Evolutionary conservation across 139 green algal genomes (phyloP).

Genomic region (Edaphochlamys debaryana): DNA sequence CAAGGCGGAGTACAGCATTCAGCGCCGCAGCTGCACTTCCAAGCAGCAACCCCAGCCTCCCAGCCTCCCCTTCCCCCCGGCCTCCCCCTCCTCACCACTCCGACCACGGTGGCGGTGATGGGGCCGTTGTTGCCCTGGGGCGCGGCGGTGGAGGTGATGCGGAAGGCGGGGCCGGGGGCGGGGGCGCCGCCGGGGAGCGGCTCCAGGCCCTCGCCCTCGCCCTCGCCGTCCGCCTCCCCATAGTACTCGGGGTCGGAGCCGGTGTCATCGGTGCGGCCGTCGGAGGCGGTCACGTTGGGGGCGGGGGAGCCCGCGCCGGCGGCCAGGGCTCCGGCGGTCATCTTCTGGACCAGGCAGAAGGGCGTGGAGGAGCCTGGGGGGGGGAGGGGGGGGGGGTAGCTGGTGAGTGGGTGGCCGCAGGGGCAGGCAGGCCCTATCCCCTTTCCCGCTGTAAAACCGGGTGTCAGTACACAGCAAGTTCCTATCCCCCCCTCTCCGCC

Average conservation of each 20-base stretch:
- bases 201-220: background rate
- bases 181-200: background rate
- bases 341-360: slow-evolving; percentile 31
- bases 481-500: background rate
- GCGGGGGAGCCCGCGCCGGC: background rate
- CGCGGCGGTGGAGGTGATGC: slow-evolving; percentile 32
- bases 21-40: too few species aligned
- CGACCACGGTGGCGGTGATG: slow-evolving; percentile 21
- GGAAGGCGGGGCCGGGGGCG: background rate
- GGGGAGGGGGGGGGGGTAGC: too few species aligned
- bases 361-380: slow-evolving; percentile 10
- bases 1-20: too few species aligned
- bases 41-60: too few species aligned
- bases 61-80: too few species aligned
- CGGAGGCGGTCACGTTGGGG: slow-evolving; percentile 1
- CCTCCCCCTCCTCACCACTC: background rate
- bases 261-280: slow-evolving; percentile 2
- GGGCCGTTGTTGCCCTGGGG: slow-evolving; percentile 30
- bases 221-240: too few species aligned
- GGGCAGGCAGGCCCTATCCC: too few species aligned
- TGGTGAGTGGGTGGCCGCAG: too few species aligned
- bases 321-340: background rate
- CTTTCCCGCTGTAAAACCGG: too few species aligned
- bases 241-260: background rate
- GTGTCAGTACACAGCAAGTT: too few species aligned